Evolutionary conservation across 1,284 basidiomycete species (phyloP), one percentile per base, ranked within the genome.

Genomic region (Puccinia horiana): DNA sequence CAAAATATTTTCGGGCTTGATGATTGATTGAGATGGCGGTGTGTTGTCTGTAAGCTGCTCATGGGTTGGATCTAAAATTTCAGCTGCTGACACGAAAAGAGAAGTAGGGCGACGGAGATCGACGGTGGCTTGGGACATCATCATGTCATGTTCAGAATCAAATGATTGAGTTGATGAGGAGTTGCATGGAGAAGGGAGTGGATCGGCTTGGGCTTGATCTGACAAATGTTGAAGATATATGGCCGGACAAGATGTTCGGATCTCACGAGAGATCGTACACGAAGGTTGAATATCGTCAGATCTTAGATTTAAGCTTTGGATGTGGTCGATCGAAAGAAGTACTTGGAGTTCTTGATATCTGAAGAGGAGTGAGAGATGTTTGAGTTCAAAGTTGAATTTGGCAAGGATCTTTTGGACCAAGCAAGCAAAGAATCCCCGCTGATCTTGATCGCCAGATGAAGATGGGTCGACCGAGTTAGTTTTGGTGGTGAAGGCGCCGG

Each of bases 101-200:
- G 74, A 78, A 44, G 84, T n/a, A 29, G 65, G 84, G 4, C 58
- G 81, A 37, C 89, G 86, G 16, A 89, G 84, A 84, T 89, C 88
- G 1, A 87, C 87, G 11, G 89, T 87, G 0, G 88, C 88, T 83
- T 87, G 87, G 8, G 88, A 88, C 88, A 89, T 89, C 73, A 87
- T 83, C 86, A 89, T 86, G 63, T 86, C 84, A 40, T 83, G 81
- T 32, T 84, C 76, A 11, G 83, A 83, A 26, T 81, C 79, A 29
- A 83, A 84, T 16, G 85, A 84, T 42, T 85, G 84, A 37, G 49
- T 67, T 23, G 80, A 82, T 54, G 72, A 67, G 18, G 72, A 76
- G 52, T 40, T 65, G 20, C 52, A 54, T 20, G 80, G 54, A 49
- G 80, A 61, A 23, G 80, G 40, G 37, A 40, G 32, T 23, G 29